Conservation (phyloP, 2,329 filamentous ascomycete species). For the Arthrocladium fulminans region DNA sequence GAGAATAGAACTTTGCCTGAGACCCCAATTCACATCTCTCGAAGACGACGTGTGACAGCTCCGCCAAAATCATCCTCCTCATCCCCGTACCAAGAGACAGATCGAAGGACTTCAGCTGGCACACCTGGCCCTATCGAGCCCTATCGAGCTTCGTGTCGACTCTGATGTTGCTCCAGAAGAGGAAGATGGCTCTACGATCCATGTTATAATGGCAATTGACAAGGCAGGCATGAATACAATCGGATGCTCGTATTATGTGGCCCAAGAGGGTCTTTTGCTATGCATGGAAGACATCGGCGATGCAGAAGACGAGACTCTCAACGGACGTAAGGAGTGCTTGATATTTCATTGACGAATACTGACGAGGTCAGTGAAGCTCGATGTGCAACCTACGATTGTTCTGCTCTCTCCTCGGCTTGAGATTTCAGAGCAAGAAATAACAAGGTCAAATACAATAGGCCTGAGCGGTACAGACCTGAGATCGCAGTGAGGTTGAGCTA, state of each 20-base stretch:
- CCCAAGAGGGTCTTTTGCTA: slow-evolving; percentile 59
- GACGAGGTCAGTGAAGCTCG: slow-evolving; percentile 46
- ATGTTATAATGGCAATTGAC: slow-evolving; percentile 73
- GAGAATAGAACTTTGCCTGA: neutral
- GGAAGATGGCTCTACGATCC: slow-evolving; percentile 48
- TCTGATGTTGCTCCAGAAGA: slow-evolving; percentile 27
- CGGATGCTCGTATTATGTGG: slow-evolving; percentile 77
- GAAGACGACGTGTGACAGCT: neutral
- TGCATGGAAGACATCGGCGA: slow-evolving; percentile 68
- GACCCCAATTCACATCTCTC: neutral
- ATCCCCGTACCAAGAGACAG: neutral
- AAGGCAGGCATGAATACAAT: slow-evolving; percentile 60
- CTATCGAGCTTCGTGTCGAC: neutral
- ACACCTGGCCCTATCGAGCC: neutral
- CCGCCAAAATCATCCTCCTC: neutral
- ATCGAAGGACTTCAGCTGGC: neutral
- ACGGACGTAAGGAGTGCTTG: slow-evolving; percentile 39
- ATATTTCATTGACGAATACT: slow-evolving; percentile 20
- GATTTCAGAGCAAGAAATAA: slow-evolving; percentile 27
- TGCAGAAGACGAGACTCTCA: slow-evolving; percentile 60
- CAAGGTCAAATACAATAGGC: slow-evolving; percentile 25
- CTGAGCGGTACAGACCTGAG: slow-evolving; percentile 26
- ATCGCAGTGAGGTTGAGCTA: no score
- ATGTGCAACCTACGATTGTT: slow-evolving; percentile 53
- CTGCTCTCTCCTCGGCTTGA: slow-evolving; percentile 50